Evolutionary conservation across 495 filamentous ascomycete species (phyloP).

Genomic region (Aspergillus diversus): DNA sequence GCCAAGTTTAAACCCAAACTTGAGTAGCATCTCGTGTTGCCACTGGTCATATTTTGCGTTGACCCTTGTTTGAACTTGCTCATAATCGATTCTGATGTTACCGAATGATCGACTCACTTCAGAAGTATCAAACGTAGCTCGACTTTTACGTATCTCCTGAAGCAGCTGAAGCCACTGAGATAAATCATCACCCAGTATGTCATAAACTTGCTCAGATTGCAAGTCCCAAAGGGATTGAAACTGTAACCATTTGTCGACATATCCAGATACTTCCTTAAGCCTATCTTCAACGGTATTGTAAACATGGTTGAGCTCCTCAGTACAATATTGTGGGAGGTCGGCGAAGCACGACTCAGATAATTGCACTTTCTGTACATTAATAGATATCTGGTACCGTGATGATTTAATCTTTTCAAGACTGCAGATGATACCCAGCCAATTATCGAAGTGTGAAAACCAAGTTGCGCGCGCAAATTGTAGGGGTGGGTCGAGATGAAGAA

Average conservation of each 20-base stretch:
- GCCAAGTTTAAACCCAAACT: conserved; percentile 89
- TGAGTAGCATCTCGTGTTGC: conserved; percentile 94
- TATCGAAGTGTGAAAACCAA: conserved; percentile 91
- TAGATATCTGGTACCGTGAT: conserved; percentile 88
- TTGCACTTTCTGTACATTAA: conserved; percentile 63
- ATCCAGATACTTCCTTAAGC: conserved; percentile 71
- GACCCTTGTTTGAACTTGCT: conserved; percentile 96
- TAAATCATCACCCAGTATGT: conserved; percentile 86
- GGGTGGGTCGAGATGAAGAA: conserved; percentile 93
- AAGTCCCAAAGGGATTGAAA: conserved; percentile 99
- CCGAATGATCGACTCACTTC: conserved; percentile 90
- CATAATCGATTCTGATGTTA: conserved; percentile 92
- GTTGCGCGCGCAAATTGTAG: conserved; percentile 88
- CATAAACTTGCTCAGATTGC: conserved; percentile 91
- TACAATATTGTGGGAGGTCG: conserved; percentile 82
- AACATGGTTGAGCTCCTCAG: conserved; percentile 72
- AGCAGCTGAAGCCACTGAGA: conserved; percentile 91
- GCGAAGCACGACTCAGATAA: conserved; percentile 73
- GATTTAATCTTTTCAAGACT: conserved; percentile 91
- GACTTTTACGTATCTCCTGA: conserved; percentile 90
- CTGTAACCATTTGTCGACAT: conserved; percentile 96
- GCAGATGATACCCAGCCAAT: conserved; percentile 91
- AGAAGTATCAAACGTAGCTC: conserved; percentile 93
- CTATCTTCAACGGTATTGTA: conserved; percentile 81
- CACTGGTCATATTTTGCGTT: conserved; percentile 99